Evolutionary conservation across 352 stramenopile genomes (phyloP).

Genomic region (Peronosclerospora sorghi): DNA sequence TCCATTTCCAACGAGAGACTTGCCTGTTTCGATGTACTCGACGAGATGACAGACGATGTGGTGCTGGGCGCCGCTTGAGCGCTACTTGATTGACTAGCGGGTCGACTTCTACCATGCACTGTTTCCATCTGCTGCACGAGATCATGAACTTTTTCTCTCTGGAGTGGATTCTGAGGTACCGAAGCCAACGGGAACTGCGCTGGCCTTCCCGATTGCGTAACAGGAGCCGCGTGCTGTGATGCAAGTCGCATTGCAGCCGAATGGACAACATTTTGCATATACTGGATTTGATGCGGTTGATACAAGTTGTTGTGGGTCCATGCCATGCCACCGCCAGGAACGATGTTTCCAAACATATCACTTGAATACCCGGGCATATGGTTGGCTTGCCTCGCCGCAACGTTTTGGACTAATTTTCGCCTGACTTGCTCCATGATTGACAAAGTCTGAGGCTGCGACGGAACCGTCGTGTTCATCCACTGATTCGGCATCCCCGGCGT

Average conservation of each 20-base stretch:
- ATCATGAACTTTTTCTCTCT: background rate
- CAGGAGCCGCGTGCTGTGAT: background rate
- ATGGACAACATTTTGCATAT: slow-evolving; percentile 5
- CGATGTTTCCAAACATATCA: slow-evolving; percentile 3
- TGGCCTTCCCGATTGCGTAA: background rate
- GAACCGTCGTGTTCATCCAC: slow-evolving; percentile 6
- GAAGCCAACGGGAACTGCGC: slow-evolving; percentile 1
- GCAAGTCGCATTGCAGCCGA: slow-evolving; percentile 4
- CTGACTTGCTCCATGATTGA: slow-evolving; percentile 7
- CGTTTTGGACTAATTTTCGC: slow-evolving; percentile 11
- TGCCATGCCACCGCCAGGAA: background rate
- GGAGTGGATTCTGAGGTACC: background rate
- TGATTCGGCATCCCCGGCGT: background rate
- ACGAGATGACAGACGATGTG: background rate
- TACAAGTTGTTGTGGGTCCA: background rate
- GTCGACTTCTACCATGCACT: background rate
- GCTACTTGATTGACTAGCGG: background rate
- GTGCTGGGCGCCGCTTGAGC: background rate
- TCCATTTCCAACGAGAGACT: background rate
- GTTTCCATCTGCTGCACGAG: slow-evolving; percentile 7
- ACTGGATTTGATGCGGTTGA: slow-evolving; percentile 4
- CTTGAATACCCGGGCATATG: slow-evolving; percentile 7
- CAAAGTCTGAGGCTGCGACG: background rate
- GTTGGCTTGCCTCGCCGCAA: slow-evolving; percentile 7
- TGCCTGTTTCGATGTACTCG: background rate